Evolutionary conservation across 1,139 yeast genomes (phyloP).

Genomic region (Yueomyces sp.): DNA sequence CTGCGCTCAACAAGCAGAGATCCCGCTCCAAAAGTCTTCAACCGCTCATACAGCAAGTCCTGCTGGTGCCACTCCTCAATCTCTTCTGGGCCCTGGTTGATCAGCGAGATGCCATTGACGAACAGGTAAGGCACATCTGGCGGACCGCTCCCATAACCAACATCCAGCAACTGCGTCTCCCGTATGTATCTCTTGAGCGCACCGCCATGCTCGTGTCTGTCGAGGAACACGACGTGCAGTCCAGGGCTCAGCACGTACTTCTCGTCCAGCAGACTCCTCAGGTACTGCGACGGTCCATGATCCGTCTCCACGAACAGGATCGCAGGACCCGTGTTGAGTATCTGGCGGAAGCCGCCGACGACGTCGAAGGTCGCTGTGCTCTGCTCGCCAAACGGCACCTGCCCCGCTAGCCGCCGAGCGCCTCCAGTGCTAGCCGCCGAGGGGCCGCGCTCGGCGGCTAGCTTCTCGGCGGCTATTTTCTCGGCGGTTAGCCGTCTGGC

Average conservation of each 20-base stretch:
- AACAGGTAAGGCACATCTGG: slow-evolving; percentile 12
- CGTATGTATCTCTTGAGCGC: slow-evolving; percentile 35
- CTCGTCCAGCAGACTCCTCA: slow-evolving; percentile 45
- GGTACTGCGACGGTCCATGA: slow-evolving; percentile 34
- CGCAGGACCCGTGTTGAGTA: slow-evolving; percentile 17
- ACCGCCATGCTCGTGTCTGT: slow-evolving; percentile 47
- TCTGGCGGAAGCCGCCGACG: slow-evolving; percentile 9
- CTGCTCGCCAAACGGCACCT: no score
- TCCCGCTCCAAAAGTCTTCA: slow-evolving; percentile 9
- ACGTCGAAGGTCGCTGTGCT: slow-evolving; percentile 4
- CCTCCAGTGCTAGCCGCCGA: no score
- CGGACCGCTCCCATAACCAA: not conserved
- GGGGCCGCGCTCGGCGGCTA: no score
- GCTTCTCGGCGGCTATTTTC: no score
- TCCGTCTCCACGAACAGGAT: slow-evolving; percentile 14
- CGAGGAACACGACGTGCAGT: slow-evolving; percentile 60
- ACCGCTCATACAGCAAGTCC: slow-evolving; percentile 7
- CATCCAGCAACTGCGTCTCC: no score
- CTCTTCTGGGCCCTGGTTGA: slow-evolving; percentile 4
- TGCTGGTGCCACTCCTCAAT: slow-evolving; percentile 2
- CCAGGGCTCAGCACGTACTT: slow-evolving; percentile 56
- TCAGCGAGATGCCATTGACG: slow-evolving; percentile 15
- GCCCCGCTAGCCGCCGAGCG: no score
- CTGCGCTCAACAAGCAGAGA: slow-evolving; percentile 10
- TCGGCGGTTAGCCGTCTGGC: no score